These are phyloP conservation scores for Plenodomus lindquistii DNA, from an alignment of 2,329 filamentous ascomycete genomes.

Conservation along the genomic window DNA sequence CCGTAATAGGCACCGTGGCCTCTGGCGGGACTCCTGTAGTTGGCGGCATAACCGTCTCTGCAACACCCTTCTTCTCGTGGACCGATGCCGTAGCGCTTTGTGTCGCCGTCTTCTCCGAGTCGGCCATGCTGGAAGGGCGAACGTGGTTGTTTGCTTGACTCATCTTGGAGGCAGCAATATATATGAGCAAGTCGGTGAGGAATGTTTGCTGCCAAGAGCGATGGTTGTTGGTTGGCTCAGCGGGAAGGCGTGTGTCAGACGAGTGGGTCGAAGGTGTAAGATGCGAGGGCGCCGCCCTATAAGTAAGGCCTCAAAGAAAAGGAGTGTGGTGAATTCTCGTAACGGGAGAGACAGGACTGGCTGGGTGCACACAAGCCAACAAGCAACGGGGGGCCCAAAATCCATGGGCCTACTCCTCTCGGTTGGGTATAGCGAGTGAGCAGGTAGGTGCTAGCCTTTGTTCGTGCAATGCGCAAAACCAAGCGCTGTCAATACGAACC, in stretches of 20 bases:
- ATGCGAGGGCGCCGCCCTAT: slow-evolving; percentile 12
- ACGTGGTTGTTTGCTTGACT: slow-evolving; percentile 28
- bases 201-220: background rate
- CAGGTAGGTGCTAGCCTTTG: slow-evolving; percentile 13
- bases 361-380: slow-evolving; percentile 2
- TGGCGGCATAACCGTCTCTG: slow-evolving; percentile 28
- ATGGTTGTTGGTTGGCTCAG: background rate
- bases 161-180: slow-evolving; percentile 17
- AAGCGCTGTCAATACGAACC: background rate
- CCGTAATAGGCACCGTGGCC: slow-evolving; percentile 13
- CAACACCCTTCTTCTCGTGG: slow-evolving; percentile 31
- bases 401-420: background rate
- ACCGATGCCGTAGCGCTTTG: slow-evolving; percentile 29
- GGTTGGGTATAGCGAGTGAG: slow-evolving; percentile 11
- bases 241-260: background rate
- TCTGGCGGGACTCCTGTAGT: slow-evolving; percentile 18
- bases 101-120: slow-evolving; percentile 38
- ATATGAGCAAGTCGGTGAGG: background rate
- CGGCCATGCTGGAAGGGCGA: slow-evolving; percentile 35
- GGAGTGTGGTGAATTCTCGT: slow-evolving; percentile 2
- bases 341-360: slow-evolving; percentile 12
- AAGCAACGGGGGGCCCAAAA: slow-evolving; percentile 9
- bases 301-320: slow-evolving; percentile 12
- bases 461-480: background rate
- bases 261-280: background rate